Conservation (phyloP, 768 basidiomycete genomes). For the Tricholoma matsutake region DNA sequence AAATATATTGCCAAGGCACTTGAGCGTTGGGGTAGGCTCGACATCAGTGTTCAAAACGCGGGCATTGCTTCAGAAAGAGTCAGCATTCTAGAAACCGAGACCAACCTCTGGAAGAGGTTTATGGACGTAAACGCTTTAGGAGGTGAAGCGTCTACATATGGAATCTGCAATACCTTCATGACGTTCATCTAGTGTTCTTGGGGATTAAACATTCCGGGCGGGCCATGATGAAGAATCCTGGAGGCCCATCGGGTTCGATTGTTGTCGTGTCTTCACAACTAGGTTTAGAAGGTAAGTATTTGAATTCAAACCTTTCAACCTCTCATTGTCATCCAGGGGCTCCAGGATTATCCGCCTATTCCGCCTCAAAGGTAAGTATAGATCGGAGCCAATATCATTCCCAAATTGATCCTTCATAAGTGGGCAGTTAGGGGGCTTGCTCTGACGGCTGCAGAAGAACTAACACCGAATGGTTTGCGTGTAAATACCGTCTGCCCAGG, state of each 20-base stretch:
- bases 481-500: conserved; percentile 17
- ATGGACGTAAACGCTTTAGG: conserved; percentile 13
- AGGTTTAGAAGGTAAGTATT: conserved; percentile 14
- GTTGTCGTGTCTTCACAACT: conserved; percentile 17
- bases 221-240: conserved; percentile 12
- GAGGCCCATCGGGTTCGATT: conserved; percentile 13
- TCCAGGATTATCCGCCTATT: conserved; percentile 15
- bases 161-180: background rate
- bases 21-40: conserved; percentile 10
- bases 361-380: conserved; percentile 11
- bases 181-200: conserved; percentile 7
- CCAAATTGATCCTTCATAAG: background rate
- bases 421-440: conserved; percentile 16
- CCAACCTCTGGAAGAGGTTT: conserved; percentile 1
- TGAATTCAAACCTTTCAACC: background rate
- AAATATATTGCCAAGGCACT: conserved; percentile 5
- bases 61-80: background rate
- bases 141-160: background rate
- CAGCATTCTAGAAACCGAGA: conserved; percentile 9
- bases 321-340: conserved; percentile 6
- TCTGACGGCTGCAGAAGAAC: conserved; percentile 15
- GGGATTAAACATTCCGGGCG: conserved; percentile 11
- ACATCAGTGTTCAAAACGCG: conserved; percentile 10
- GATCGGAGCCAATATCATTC: background rate
- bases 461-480: conserved; percentile 13